A percentile compares a stretch with the other conserved stretches of the same genome.
These are phyloP conservation scores for Leccinum variabile DNA, from an alignment of 1,284 basidiomycete species.

Conservation along the genomic window DNA sequence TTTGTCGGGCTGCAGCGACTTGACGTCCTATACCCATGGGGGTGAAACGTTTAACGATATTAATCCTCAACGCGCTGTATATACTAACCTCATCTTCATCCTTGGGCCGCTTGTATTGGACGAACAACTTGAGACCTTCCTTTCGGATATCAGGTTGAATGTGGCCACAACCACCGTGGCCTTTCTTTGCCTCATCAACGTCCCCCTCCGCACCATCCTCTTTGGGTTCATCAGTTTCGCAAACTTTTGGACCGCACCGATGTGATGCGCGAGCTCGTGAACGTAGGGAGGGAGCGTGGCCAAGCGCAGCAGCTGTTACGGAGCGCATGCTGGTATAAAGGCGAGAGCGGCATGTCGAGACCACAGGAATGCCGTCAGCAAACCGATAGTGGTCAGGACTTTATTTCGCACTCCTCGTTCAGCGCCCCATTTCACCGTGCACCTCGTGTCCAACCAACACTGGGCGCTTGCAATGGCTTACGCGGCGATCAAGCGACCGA, in stretches of 20 bases:
- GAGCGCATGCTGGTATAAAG: slow-evolving; percentile 17
- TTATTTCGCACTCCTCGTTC: slow-evolving; percentile 85
- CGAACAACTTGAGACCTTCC: slow-evolving; percentile 93
- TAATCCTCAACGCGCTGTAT: slow-evolving; percentile 1
- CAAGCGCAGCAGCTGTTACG: too few relatives aligned
- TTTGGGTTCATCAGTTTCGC: slow-evolving; percentile 85
- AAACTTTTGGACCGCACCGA: slow-evolving; percentile 48
- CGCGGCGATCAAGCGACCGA: slow-evolving; percentile 90
- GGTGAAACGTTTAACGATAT: slow-evolving; percentile 15
- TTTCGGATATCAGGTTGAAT: slow-evolving; percentile 90
- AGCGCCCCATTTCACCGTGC: slow-evolving; percentile 92
- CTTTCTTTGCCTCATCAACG: slow-evolving; percentile 72
- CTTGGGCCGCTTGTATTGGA: slow-evolving; percentile 93
- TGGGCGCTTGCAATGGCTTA: slow-evolving; percentile 61
- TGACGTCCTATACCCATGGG: slow-evolving; percentile 60
- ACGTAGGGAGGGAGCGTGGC: too few relatives aligned
- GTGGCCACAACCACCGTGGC: slow-evolving; percentile 96
- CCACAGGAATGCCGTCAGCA: slow-evolving; percentile 41
- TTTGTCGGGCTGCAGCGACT: slow-evolving; percentile 88
- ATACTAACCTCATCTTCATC: slow-evolving; percentile 87
- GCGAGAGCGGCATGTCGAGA: slow-evolving; percentile 37
- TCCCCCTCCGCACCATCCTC: slow-evolving; percentile 82
- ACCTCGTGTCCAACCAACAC: slow-evolving; percentile 78
- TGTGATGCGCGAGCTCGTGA: too few relatives aligned
- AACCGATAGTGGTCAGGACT: slow-evolving; percentile 31